Percentiles rank a stretch among this genome's conserved stretches.
Evolutionary conservation across 208 protist species (phyloP).

Genomic region (Acanthamoeba lenticulata): DNA sequence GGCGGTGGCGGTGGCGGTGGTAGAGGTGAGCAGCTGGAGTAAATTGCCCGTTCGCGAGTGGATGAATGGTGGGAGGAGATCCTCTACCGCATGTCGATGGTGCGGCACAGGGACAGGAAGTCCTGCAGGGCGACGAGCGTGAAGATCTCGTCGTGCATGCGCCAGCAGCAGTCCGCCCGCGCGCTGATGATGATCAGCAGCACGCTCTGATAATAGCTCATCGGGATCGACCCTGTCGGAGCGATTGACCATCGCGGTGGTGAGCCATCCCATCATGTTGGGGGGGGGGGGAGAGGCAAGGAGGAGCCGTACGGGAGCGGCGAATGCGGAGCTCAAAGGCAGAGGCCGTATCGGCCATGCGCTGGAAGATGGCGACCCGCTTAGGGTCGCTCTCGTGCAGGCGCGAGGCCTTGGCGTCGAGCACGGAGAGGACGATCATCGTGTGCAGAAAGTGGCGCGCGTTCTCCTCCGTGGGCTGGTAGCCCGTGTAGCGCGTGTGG

Average conservation of each 20-base stretch:
- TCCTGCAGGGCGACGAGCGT: not conserved
- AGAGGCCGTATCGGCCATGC: not conserved
- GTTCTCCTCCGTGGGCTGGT: not conserved
- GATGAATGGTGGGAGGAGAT: not conserved
- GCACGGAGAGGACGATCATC: slow-evolving; percentile 10
- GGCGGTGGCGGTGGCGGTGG: no score
- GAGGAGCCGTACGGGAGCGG: not conserved
- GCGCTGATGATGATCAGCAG: not conserved
- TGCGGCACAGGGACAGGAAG: not conserved
- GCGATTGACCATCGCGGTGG: no score
- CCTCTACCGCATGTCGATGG: not conserved
- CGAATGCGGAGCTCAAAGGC: not conserved
- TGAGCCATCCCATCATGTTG: no score
- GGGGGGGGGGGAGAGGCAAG: not conserved
- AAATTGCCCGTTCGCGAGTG: not conserved
- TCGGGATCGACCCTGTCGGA: not conserved
- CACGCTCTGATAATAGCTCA: not conserved
- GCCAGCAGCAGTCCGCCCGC: not conserved
- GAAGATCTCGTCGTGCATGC: not conserved
- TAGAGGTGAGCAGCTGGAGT: not conserved
- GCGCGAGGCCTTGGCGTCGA: not conserved
- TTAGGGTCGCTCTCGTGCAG: not conserved
- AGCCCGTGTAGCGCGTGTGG: not conserved
- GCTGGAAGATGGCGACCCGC: not conserved
- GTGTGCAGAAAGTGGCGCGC: not conserved